Evolutionary conservation across 306 rosid species (phyloP).

Genomic region (Prunus kanzakura): DNA sequence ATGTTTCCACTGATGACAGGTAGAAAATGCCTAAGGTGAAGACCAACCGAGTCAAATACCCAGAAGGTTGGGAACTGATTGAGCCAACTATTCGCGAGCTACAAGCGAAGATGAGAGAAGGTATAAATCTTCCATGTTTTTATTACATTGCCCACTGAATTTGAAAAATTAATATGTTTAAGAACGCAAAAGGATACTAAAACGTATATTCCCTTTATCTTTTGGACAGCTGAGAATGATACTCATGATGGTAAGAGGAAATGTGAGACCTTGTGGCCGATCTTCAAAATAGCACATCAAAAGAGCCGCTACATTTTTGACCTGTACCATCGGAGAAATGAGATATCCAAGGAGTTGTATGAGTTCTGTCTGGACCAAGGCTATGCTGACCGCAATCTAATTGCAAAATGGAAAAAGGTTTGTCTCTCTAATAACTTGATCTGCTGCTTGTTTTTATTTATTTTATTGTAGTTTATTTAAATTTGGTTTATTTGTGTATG

Average conservation of each 20-base stretch:
- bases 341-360: conserved; percentile 45
- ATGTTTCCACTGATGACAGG: conserved; percentile 28
- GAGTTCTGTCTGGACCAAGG: conserved; percentile 54
- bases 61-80: conserved; percentile 93
- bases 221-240: conserved; percentile 45
- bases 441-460: not conserved
- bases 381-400: conserved; percentile 46
- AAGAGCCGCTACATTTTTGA: conserved; percentile 52
- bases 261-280: conserved; percentile 55
- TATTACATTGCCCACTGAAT: not conserved
- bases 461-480: not conserved
- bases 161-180: not conserved
- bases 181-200: not conserved
- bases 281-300: conserved; percentile 51
- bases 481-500: not conserved
- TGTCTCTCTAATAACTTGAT: conserved; percentile 4
- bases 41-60: conserved; percentile 81
- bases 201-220: not conserved
- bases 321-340: conserved; percentile 48
- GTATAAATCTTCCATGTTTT: conserved; percentile 25
- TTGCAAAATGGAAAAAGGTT: conserved; percentile 58
- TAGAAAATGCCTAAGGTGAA: conserved; percentile 82
- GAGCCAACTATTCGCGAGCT: conserved; percentile 90
- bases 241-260: conserved; percentile 56
- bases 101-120: conserved; percentile 98